Percentiles rank a stretch among this genome's conserved stretches.
phyloP scores from a whole-genome alignment of 2,329 filamentous ascomycete species.

The Penicillium italicum region DNA sequence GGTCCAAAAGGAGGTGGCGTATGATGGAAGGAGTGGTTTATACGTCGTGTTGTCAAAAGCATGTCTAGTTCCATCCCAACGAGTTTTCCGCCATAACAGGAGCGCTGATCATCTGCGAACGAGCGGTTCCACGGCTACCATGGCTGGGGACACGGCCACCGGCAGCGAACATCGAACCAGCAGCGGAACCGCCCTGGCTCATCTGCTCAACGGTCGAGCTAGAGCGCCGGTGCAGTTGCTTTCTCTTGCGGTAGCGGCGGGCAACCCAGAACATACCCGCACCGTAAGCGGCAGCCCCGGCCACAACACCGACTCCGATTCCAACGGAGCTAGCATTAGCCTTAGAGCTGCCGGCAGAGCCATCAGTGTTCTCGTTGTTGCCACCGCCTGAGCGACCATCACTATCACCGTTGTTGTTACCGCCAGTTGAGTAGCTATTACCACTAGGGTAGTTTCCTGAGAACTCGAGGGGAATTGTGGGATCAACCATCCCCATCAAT shows the following conservation, averaged over 20 bases:
- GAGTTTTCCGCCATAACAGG: conserved; percentile 93
- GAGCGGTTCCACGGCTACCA: conserved; percentile 64
- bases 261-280: conserved; percentile 93
- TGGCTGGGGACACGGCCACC: conserved; percentile 53
- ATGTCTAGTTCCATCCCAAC: conserved; percentile 81
- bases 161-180: conserved; percentile 35
- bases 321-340: conserved; percentile 50
- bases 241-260: conserved; percentile 83
- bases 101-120: conserved; percentile 75
- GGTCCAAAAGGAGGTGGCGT: conserved; percentile 3
- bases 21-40: conserved; percentile 8
- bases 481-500: conserved; percentile 78
- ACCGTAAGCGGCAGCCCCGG: conserved; percentile 80
- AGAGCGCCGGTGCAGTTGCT: conserved; percentile 69
- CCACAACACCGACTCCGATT: conserved; percentile 73
- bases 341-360: conserved; percentile 45
- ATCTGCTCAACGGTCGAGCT: conserved; percentile 66
- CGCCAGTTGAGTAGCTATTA: conserved; percentile 38
- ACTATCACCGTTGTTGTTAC: conserved; percentile 32
- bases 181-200: conserved; percentile 58
- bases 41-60: conserved; percentile 14
- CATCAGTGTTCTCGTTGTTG: conserved; percentile 41
- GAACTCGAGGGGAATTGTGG: conserved; percentile 65
- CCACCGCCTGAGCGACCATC: conserved; percentile 32
- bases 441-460: conserved; percentile 32